phyloP scores from a whole-genome alignment of 495 filamentous ascomycete genomes.

The Xylaria grammica region DNA sequence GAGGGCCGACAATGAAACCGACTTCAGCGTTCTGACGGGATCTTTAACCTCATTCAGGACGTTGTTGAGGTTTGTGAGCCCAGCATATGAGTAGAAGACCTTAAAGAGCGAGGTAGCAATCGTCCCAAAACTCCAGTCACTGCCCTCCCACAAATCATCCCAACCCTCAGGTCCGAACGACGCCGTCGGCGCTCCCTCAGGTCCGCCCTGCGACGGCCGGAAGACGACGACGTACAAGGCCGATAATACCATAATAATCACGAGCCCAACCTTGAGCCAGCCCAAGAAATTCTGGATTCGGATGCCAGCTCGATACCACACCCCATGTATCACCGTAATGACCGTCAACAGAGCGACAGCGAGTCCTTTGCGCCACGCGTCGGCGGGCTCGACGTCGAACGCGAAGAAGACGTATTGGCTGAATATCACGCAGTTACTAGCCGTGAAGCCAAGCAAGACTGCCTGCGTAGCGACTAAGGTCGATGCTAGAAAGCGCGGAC shows the following conservation, averaged over 20 bases:
- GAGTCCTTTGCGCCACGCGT: constrained; percentile 61
- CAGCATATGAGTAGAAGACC: constrained; percentile 74
- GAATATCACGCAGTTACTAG: constrained; percentile 73
- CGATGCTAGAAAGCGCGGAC: constrained; percentile 71
- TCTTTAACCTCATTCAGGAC: constrained; percentile 78
- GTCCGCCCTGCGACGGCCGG: constrained; percentile 28
- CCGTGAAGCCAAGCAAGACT: constrained; percentile 72
- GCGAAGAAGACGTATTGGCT: constrained; percentile 72
- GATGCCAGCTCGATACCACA: constrained; percentile 67
- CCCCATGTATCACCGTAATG: constrained; percentile 66
- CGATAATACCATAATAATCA: constrained; percentile 68
- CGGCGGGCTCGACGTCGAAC: constrained; percentile 54
- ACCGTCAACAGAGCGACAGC: constrained; percentile 66
- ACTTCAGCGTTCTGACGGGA: constrained; percentile 68
- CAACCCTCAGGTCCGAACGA: constrained; percentile 29
- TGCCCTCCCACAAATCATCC: constrained; percentile 56
- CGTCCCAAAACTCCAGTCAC: constrained; percentile 60
- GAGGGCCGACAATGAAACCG: constrained; percentile 66
- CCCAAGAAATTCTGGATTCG: constrained; percentile 69
- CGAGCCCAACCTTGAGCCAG: constrained; percentile 66
- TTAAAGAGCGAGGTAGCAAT: constrained; percentile 72
- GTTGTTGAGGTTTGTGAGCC: constrained; percentile 72
- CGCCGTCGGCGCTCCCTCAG: constrained; percentile 18
- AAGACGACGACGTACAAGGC: constrained; percentile 60
- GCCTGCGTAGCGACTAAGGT: constrained; percentile 70